Conservation (phyloP, 148 eudicot species). For the Vaccinium darrowii region DNA sequence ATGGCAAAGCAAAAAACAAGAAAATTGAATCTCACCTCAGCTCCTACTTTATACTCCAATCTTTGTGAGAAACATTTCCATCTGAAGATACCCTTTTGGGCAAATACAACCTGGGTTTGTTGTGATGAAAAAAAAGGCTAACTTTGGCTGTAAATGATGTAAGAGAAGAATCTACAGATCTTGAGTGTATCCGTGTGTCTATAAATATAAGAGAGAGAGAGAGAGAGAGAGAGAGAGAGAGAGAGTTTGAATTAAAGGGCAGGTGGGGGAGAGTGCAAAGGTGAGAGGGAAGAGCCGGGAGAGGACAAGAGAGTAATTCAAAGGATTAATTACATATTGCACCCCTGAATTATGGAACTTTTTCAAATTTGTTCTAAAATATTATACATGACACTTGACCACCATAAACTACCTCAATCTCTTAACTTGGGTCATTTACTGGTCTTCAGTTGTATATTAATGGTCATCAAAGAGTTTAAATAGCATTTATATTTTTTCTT, state of each 20-base stretch:
- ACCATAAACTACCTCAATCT: too few species aligned
- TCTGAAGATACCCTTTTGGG: constrained; percentile 6
- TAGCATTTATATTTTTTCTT: too few species aligned
- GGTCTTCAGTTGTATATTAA: too few species aligned
- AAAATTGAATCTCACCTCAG: not conserved
- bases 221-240: constrained; percentile 7
- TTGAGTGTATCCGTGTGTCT: not conserved
- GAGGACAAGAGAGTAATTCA: constrained; percentile 18
- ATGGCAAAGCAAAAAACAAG: not conserved
- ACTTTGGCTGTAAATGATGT: constrained; percentile 2
- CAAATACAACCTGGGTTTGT: not conserved
- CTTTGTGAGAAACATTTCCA: not conserved
- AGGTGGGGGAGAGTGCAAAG: not conserved
- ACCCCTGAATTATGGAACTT: too few species aligned
- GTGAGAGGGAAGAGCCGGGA: constrained; percentile 1
- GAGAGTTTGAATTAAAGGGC: constrained; percentile 19
- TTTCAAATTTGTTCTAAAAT: too few species aligned
- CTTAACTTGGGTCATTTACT: too few species aligned
- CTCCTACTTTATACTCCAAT: not conserved
- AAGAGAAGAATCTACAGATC: not conserved
- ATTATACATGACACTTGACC: too few species aligned
- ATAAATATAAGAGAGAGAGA: not conserved
- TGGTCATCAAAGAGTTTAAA: too few species aligned
- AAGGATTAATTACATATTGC: too few species aligned
- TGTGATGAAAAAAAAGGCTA: not conserved